Conservation (phyloP, 768 basidiomycete genomes). For the Mycena belliarum region DNA sequence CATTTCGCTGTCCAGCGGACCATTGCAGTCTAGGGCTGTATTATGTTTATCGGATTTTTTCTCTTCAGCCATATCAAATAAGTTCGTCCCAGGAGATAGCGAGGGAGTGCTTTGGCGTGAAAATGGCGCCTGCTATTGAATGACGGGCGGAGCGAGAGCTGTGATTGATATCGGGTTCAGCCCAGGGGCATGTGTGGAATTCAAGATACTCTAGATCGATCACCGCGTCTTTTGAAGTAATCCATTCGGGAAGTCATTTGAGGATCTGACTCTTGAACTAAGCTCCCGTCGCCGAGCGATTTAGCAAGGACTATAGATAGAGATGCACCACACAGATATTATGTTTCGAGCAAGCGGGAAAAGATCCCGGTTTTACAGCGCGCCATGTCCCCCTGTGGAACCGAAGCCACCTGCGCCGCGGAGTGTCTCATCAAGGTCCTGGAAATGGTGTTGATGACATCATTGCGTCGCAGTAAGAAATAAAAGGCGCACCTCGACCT, state of each 20-base stretch:
- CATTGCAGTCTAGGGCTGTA: background rate
- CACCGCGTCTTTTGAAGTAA: too few species aligned
- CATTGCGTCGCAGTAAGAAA: background rate
- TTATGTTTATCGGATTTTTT: constrained; percentile 11
- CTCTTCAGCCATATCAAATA: constrained; percentile 3
- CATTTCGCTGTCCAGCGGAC: constrained; percentile 4
- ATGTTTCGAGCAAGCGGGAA: constrained; percentile 11
- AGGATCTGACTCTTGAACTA: too few species aligned
- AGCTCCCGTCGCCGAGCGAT: too few species aligned
- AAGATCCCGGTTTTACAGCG: constrained; percentile 36
- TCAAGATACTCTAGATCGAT: too few species aligned
- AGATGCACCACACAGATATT: background rate
- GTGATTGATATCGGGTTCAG: background rate
- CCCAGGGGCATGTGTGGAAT: too few species aligned
- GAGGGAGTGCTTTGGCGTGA: background rate
- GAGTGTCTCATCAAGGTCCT: constrained; percentile 85
- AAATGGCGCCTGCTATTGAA: background rate
- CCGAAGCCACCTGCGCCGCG: constrained; percentile 91
- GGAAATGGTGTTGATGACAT: constrained; percentile 5
- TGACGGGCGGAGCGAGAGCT: background rate
- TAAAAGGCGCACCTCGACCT: constrained; percentile 69
- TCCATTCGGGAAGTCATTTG: too few species aligned
- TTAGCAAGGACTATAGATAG: too few species aligned
- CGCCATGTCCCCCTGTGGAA: constrained; percentile 84
- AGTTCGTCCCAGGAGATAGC: background rate